These are phyloP conservation scores for Epichloe sp. DNA, from an alignment of 2,329 filamentous ascomycete species.

Conservation along the genomic window DNA sequence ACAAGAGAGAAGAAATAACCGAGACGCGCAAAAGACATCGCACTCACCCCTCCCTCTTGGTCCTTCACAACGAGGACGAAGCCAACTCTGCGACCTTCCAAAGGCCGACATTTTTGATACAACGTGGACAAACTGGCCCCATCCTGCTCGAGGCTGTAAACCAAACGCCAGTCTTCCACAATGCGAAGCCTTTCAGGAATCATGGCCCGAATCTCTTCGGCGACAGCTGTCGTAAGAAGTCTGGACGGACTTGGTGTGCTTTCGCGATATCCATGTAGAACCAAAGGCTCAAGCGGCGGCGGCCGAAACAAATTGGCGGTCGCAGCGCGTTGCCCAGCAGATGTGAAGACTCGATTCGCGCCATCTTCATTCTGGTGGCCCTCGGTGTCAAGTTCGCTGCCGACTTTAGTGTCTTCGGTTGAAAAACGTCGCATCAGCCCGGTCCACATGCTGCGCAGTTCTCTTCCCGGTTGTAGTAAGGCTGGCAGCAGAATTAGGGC, in stretches of 20 bases:
- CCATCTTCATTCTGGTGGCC: constrained; percentile 25
- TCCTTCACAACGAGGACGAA: constrained; percentile 86
- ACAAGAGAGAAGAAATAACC: not conserved
- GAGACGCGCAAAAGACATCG: not conserved
- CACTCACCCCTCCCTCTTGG: constrained; percentile 55
- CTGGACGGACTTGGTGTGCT: constrained; percentile 46
- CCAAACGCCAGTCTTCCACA: constrained; percentile 71
- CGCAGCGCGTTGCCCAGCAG: constrained; percentile 34
- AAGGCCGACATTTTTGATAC: constrained; percentile 64
- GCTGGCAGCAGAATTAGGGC: not conserved
- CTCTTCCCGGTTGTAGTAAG: constrained; percentile 5
- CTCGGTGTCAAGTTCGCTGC: constrained; percentile 15
- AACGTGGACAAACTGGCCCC: constrained; percentile 78
- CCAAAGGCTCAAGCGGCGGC: constrained; percentile 73
- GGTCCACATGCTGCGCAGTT: constrained; percentile 32
- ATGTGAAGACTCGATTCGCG: constrained; percentile 43
- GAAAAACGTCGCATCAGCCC: constrained; percentile 58
- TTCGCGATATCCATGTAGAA: constrained; percentile 51
- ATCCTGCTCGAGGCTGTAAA: constrained; percentile 85
- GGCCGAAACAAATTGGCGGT: constrained; percentile 64
- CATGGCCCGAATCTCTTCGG: constrained; percentile 86
- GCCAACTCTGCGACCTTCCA: constrained; percentile 58
- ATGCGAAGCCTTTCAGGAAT: constrained; percentile 79
- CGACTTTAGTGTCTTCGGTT: constrained; percentile 26
- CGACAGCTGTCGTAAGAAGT: constrained; percentile 59